A percentile compares a stretch with the other conserved stretches of the same genome.
Evolutionary conservation across 345 rosid species (phyloP).

Genomic region (Salix dunnii): DNA sequence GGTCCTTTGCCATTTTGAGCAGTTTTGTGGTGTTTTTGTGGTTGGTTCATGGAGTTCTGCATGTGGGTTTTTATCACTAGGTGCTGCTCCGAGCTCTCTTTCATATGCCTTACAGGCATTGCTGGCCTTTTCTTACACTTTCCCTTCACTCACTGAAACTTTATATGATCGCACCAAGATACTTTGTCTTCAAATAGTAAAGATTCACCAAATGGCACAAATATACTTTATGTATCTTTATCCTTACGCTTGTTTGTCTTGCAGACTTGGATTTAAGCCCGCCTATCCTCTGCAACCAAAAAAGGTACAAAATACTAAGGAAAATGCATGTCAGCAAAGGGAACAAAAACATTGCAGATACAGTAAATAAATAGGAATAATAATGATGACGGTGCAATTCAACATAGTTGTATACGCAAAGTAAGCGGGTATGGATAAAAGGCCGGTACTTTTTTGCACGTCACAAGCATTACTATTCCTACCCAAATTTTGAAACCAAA

Average conservation of each 20-base stretch:
- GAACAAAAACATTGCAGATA: constrained; percentile 25
- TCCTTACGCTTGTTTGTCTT: constrained; percentile 18
- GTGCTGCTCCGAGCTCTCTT: constrained; percentile 73
- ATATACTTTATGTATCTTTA: constrained; percentile 19
- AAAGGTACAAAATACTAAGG: constrained; percentile 11
- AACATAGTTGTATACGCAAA: constrained; percentile 22
- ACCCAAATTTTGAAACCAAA: constrained; percentile 17
- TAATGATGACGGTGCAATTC: constrained; percentile 25
- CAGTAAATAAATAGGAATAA: constrained; percentile 20
- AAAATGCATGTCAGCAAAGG: constrained; percentile 39
- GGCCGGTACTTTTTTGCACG: constrained; percentile 21
- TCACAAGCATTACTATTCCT: constrained; percentile 44
- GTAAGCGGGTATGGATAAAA: constrained; percentile 22
- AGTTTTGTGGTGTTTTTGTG: constrained; percentile 52
- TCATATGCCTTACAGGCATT: constrained; percentile 91
- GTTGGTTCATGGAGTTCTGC: constrained; percentile 52
- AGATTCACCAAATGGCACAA: constrained; percentile 33
- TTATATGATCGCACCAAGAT: constrained; percentile 6
- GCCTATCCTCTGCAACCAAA: constrained; percentile 16
- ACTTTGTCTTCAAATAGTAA: constrained; percentile 12
- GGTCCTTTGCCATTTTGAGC: constrained; percentile 74
- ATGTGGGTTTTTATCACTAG: constrained; percentile 60
- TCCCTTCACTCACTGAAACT: constrained; percentile 14
- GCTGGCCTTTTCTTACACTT: constrained; percentile 1
- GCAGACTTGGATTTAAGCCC: constrained; percentile 11